Percentiles rank a stretch among this genome's conserved stretches.
These are phyloP conservation scores for Didymella glomerata DNA, from an alignment of 2,329 filamentous ascomycete species.

Conservation along the genomic window DNA sequence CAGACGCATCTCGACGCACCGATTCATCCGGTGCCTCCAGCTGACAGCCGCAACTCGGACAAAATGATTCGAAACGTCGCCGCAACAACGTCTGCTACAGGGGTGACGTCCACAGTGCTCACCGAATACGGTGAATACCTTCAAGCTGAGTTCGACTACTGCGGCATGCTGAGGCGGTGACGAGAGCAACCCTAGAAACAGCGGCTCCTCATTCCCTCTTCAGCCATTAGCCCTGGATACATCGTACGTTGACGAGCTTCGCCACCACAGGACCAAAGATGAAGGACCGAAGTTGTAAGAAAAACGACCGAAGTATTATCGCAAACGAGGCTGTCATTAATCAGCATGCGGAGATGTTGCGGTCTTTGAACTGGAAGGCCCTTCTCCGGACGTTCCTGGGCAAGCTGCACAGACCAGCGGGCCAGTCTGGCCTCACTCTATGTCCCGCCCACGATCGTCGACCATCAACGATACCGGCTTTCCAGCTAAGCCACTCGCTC, in stretches of 20 bases:
- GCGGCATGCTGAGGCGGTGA: neutral
- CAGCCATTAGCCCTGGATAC: neutral
- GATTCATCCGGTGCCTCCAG: neutral
- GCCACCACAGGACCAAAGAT: constrained; percentile 1
- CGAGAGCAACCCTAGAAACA: neutral
- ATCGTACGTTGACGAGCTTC: constrained; percentile 9
- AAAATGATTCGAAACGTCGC: neutral
- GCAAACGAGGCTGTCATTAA: constrained; percentile 1
- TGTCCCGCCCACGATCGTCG: neutral
- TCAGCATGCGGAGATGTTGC: constrained; percentile 6
- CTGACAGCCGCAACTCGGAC: neutral
- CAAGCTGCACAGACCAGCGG: neutral
- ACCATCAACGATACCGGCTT: neutral
- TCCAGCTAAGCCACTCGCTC: neutral
- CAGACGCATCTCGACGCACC: neutral
- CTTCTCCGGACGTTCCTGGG: constrained; percentile 12
- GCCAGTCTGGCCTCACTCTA: neutral
- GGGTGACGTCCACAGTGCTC: neutral
- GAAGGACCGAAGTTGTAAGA: constrained; percentile 7
- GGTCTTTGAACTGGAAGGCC: neutral
- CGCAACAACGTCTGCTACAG: neutral
- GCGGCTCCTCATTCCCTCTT: neutral
- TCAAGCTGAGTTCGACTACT: neutral
- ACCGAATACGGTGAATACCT: neutral
- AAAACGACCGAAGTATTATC: constrained; percentile 4